Conservation (phyloP, 2,329 filamentous ascomycete species). For the Penicillium sumatraense region DNA sequence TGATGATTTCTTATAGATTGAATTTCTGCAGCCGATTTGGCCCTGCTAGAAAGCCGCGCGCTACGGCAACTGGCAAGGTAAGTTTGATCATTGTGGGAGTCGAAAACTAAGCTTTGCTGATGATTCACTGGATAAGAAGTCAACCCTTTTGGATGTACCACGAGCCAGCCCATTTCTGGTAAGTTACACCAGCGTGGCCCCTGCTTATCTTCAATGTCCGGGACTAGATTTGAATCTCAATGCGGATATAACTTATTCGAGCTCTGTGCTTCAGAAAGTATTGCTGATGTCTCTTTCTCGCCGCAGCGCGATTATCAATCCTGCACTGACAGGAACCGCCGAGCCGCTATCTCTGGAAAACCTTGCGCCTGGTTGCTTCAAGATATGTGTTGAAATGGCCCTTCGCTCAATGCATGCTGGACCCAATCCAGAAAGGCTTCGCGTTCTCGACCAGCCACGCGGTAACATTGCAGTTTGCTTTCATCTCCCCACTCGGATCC, state of each 20-base stretch:
- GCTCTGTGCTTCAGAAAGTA: background rate
- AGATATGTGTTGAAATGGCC: background rate
- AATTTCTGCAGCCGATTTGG: background rate
- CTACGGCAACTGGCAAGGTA: background rate
- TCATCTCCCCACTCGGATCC: background rate
- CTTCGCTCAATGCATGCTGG: background rate
- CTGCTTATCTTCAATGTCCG: no score
- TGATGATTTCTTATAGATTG: background rate
- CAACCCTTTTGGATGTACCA: background rate
- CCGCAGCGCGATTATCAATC: background rate
- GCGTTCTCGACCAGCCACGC: background rate
- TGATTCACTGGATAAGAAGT: background rate
- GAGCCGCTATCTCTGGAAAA: background rate
- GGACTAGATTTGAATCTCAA: no score
- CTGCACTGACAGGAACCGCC: background rate
- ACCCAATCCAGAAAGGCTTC: background rate
- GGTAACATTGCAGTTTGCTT: background rate
- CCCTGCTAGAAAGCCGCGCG: background rate
- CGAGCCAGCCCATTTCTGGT: background rate
- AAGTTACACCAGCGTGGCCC: no score
- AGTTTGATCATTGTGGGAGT: no score
- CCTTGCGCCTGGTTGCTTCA: no score
- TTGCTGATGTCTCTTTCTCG: background rate
- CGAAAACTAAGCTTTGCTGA: background rate
- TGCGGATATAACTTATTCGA: no score